phyloP scores from a whole-genome alignment of 768 basidiomycete species.

The Lactarius quietus region DNA sequence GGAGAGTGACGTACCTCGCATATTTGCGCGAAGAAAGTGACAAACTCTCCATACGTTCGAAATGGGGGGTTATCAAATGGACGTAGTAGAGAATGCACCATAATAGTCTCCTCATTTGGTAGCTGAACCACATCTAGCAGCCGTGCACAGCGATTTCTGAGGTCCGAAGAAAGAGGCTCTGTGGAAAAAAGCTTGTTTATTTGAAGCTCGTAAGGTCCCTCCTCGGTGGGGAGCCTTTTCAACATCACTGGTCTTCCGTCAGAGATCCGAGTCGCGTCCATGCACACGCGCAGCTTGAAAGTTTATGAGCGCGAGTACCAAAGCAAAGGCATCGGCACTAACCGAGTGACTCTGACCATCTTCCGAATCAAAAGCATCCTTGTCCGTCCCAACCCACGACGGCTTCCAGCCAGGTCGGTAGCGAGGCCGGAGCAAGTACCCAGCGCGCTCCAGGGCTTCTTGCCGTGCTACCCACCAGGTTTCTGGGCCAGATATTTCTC shows the following conservation, averaged over 20 bases:
- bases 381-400: constrained; percentile 10
- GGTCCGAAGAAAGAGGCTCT: constrained; percentile 26
- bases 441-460: background rate
- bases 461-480: constrained; percentile 9
- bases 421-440: constrained; percentile 18
- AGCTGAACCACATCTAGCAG: constrained; percentile 28
- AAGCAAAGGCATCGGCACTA: background rate
- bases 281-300: background rate
- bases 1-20: constrained; percentile 33
- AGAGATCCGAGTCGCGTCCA: no score
- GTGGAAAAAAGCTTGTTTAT: constrained; percentile 18
- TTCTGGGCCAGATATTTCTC: background rate
- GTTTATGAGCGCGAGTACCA: background rate
- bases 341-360: constrained; percentile 10
- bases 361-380: background rate
- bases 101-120: constrained; percentile 23
- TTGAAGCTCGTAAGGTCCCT: constrained; percentile 8
- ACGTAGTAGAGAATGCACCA: constrained; percentile 37
- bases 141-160: constrained; percentile 31
- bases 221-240: background rate
- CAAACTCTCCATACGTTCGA: constrained; percentile 35
- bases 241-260: constrained; percentile 10
- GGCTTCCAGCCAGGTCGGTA: no score
- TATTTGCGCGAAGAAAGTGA: constrained; percentile 35
- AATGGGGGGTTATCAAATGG: constrained; percentile 32